These are phyloP conservation scores for Puccinia coronata DNA, from an alignment of 1,284 basidiomycete species.

Conservation along the genomic window DNA sequence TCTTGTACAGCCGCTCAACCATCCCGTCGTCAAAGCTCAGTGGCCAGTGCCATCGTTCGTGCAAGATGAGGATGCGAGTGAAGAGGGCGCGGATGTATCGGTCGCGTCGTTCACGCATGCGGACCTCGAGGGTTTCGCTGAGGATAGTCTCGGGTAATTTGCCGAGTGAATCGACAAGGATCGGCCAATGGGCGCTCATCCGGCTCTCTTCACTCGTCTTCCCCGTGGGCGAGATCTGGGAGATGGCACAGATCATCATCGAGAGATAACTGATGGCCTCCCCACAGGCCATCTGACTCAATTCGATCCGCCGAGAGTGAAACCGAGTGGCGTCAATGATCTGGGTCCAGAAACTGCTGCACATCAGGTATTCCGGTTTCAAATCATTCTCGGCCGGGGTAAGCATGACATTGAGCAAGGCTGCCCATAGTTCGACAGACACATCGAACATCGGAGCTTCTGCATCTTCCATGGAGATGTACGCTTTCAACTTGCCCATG, in stretches of 20 bases:
- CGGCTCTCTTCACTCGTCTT: not conserved
- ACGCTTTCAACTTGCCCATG: conserved; percentile 20
- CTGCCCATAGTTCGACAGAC: conserved; percentile 32
- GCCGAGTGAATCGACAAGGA: conserved; percentile 22
- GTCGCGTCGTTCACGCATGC: conserved; percentile 31
- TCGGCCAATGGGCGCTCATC: conserved; percentile 23
- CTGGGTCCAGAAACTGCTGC: conserved; percentile 21
- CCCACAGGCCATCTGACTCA: conserved; percentile 19
- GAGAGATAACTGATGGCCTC: conserved; percentile 33
- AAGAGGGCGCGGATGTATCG: conserved; percentile 29
- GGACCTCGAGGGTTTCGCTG: not conserved
- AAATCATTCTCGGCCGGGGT: not conserved
- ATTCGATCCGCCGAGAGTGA: conserved; percentile 10
- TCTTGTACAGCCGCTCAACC: conserved; percentile 35
- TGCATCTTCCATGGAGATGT: not conserved
- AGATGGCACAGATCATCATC: conserved; percentile 36
- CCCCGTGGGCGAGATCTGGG: conserved; percentile 25
- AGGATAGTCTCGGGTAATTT: conserved; percentile 20
- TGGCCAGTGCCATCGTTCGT: conserved; percentile 41
- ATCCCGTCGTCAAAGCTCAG: conserved; percentile 40
- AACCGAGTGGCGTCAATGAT: conserved; percentile 9
- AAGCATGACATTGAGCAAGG: conserved; percentile 35
- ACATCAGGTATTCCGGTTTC: not conserved
- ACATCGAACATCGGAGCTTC: conserved; percentile 25
- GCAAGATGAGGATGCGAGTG: conserved; percentile 32